Base-by-base conservation (phyloP, 352 stramenopile species). In the Globisporangium nagaii region DNA sequence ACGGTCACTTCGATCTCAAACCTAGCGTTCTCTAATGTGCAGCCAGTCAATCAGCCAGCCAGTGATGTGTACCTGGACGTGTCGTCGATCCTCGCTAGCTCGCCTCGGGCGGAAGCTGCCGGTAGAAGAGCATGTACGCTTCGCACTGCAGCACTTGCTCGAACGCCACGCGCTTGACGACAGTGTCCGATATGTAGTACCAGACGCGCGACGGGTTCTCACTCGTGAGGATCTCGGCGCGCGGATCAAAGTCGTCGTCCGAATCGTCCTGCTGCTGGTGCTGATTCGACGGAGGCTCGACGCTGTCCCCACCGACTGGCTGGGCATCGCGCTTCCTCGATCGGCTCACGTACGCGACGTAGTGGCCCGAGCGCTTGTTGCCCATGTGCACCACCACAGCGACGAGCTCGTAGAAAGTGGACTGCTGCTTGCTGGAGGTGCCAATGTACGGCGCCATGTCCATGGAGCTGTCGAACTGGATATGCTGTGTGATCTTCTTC, bases 81-180 rank as follows among this genome's bases (percentile, higher is more conserved):
- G n/a, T n/a, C n/a, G n/a, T n/a, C n/a, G n/a, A n/a, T n/a, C n/a
- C 27, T 49, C 27, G n/a, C 40, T 49, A 51, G 27, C 24, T 54
- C 9, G 15, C 36, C 20, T 45, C 40, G 1, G 56, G 51, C 4
- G 43, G 43, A 34, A 65, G 42, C 50, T 68, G 73, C 13, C 75
- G 70, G 57, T 91, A 91, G 45, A 89, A 89, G 4, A 91, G 62
- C 74, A 91, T 88, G 53, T 91, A 91, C 12, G 80, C 80, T 63
- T 91, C 78, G 42, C 78, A 88, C 44, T 78, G 65, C 20, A 91
- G 62, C 44, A 91, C 80, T 20, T 86, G 69, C 55, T 85, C 73
- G 13, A 88, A 62, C 30, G 60, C 48, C 49, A 91, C 78, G 43
- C 60, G 65, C 53, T 79, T 72, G 40, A 91, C 73, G 35, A 76